Conservation (phyloP, 2,329 filamentous ascomycete genomes). For the Metarhizium album region DNA sequence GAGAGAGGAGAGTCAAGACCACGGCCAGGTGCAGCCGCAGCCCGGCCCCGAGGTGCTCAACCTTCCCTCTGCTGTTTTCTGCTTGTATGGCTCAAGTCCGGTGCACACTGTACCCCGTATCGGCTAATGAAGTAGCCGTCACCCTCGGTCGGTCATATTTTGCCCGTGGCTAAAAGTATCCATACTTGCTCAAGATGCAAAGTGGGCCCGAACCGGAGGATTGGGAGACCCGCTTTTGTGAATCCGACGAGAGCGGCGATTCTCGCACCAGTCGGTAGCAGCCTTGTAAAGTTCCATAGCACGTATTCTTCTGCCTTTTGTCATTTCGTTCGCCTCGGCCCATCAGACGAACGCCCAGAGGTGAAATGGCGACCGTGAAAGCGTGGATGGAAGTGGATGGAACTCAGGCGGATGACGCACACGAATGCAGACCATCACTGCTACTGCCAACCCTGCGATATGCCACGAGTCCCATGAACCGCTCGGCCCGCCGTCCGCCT, state of each 20-base stretch:
- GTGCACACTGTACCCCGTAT: neutral
- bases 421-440: too few species aligned
- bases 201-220: slow-evolving; percentile 4
- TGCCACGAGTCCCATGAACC: neutral
- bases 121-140: neutral
- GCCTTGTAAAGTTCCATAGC: too few species aligned
- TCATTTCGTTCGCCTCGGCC: too few species aligned
- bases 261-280: too few species aligned
- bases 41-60: too few species aligned
- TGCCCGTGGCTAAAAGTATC: neutral
- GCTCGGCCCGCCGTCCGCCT: neutral
- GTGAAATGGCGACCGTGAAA: too few species aligned
- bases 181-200: neutral
- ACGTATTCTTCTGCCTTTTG: too few species aligned
- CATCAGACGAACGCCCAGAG: too few species aligned
- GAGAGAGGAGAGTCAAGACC: neutral
- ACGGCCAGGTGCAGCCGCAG: neutral
- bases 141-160: neutral
- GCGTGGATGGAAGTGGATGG: too few species aligned
- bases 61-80: too few species aligned
- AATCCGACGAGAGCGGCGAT: slow-evolving; percentile 5
- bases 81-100: neutral
- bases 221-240: slow-evolving; percentile 4
- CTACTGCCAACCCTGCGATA: too few species aligned
- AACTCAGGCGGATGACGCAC: too few species aligned